A percentile compares a stretch with the other conserved stretches of the same genome.
phyloP scores from a whole-genome alignment of 116 monocot genomes.

The Thalassia testudinum region DNA sequence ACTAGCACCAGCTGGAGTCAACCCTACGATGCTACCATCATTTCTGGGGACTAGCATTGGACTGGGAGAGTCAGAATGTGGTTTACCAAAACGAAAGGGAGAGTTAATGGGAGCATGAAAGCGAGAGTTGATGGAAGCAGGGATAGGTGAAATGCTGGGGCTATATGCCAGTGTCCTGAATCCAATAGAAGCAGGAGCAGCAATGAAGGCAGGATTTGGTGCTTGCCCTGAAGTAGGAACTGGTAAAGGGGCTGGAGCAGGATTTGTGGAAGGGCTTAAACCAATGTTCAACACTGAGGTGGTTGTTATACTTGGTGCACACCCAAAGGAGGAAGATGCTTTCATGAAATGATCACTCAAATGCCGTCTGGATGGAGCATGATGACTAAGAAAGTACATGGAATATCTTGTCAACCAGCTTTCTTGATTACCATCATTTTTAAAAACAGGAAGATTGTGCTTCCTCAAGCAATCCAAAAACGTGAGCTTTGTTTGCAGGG shows the following conservation, averaged over 20 bases:
- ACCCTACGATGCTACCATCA: not conserved
- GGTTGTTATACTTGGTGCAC: not conserved
- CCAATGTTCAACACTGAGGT: not conserved
- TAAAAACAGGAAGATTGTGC: not conserved
- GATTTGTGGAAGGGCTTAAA: not conserved
- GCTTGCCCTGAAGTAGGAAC: not conserved
- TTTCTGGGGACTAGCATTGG: not conserved
- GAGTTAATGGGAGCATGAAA: not conserved
- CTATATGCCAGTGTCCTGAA: not conserved
- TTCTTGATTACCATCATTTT: not conserved
- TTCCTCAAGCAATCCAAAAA: not conserved
- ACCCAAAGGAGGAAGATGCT: not conserved
- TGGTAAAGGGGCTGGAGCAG: slow-evolving; percentile 1
- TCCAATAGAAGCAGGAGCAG: not conserved
- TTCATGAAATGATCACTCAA: slow-evolving; percentile 13
- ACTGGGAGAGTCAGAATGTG: not conserved
- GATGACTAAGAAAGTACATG: slow-evolving; percentile 9
- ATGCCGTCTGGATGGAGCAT: slow-evolving; percentile 20
- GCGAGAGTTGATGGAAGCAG: slow-evolving; percentile 1
- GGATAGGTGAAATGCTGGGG: slow-evolving; percentile 1
- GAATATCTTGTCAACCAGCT: slow-evolving; percentile 7
- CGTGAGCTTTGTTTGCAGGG: not conserved
- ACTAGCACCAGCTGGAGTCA: not conserved
- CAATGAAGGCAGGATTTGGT: not conserved
- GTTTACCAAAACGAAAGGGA: not conserved